These are phyloP conservation scores for Allium sativum DNA, from an alignment of 106 monocot genomes.

Conservation along the genomic window DNA sequence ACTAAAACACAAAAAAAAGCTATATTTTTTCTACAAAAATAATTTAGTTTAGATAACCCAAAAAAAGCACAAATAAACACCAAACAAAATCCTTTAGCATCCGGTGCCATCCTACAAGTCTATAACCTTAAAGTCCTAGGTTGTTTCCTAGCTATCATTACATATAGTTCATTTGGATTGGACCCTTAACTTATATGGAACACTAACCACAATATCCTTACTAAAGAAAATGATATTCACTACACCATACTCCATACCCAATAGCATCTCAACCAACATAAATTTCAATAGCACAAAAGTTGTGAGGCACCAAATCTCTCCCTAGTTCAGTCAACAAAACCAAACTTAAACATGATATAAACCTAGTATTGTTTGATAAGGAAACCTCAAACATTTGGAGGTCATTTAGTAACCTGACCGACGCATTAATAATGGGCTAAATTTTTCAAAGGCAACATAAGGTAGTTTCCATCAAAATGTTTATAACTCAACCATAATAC, in stretches of 20 bases:
- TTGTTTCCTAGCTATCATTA: not conserved
- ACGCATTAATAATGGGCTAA: constrained; percentile 14
- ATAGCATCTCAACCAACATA: not conserved
- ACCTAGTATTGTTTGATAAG: not conserved
- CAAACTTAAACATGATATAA: not conserved
- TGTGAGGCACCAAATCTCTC: constrained; percentile 1
- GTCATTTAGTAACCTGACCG: constrained; percentile 1
- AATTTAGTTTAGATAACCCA: too few species aligned
- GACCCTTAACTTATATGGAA: not conserved
- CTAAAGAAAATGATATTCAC: constrained; percentile 2
- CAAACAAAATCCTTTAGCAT: too few species aligned
- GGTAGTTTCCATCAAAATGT: constrained; percentile 9
- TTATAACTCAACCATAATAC: not conserved
- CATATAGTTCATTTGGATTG: not conserved
- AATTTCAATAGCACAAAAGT: not conserved
- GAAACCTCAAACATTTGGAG: not conserved
- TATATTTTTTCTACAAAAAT: too few species aligned
- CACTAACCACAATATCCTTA: constrained; percentile 3
- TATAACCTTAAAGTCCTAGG: not conserved
- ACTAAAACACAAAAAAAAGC: too few species aligned
- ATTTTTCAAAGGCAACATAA: not conserved
- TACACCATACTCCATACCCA: not conserved
- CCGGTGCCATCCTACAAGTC: too few species aligned
- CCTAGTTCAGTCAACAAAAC: not conserved
- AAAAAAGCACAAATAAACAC: too few species aligned